Base-by-base conservation (phyloP, 2,329 filamentous ascomycete species). In the Botryotinia calthae region DNA sequence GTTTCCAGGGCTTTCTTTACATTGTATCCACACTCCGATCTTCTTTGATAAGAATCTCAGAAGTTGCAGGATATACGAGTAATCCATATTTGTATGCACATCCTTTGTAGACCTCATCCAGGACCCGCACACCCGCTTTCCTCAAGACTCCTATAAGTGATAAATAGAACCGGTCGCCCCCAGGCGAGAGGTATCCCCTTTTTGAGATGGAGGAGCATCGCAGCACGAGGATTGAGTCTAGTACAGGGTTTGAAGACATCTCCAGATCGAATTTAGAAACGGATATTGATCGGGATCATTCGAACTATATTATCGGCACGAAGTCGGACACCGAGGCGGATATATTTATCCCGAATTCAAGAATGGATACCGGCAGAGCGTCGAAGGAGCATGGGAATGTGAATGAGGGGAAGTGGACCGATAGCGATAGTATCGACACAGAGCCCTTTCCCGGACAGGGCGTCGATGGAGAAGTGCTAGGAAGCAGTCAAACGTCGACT, bases 1-100 rank as follows among this genome's bases (percentile, higher is more conserved):
- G 42, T 48, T 25, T 34, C 18, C 42, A 34, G 22, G 44, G 42
- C 62, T 48, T 34, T 48, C 12, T 48, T 65, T 18, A 34, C 31
- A n/a, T 65, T 31, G 28, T 48, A 48, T 65, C 62, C 42, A 48
- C 28, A 34, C 18, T 46, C 42, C 44, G 20, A 65, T 65, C 42
- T 65, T 22, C 62, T 48, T 20, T 46, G 28, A 48, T 28, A 64
- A 64, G 18, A 44, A 64, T 64, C 40, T 46, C 42, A 46, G 44
- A 48, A 34, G 28, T 65, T 65, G 42, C 62, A 48, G 28, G 31
- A 48, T n/a, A 56, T 56, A 56, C 51, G n/a, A 48, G 22, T 31
- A 65, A 37, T 65, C 62, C 62, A 65, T 65, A 65, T 65, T 34
- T 65, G 9, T 65, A 46, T 48, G 62, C 62, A 65, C 44, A 48